Evolutionary conservation across 2,329 filamentous ascomycete species (phyloP).

Genomic region (Lachnellula occidentalis): DNA sequence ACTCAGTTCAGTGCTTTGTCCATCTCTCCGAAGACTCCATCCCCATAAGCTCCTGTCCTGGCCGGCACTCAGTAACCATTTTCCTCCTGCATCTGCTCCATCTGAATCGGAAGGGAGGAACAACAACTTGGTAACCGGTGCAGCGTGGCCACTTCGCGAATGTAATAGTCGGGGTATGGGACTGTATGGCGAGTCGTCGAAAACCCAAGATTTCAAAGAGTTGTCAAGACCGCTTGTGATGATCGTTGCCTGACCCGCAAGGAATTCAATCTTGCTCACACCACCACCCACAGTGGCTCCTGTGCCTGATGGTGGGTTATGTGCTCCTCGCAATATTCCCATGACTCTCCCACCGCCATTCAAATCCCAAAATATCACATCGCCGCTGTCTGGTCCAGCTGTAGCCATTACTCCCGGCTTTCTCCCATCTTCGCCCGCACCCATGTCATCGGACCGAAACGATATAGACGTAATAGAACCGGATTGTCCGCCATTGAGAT

Average conservation of each 20-base stretch:
- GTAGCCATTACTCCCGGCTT: conserved; percentile 93
- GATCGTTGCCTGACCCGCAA: conserved; percentile 82
- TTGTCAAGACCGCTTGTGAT: conserved; percentile 91
- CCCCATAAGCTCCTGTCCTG: conserved; percentile 91
- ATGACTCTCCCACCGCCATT: conserved; percentile 83
- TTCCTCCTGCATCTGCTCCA: conserved; percentile 79
- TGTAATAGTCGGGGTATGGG: conserved; percentile 82
- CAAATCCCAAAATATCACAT: conserved; percentile 94
- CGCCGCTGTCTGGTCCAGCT: conserved; percentile 69
- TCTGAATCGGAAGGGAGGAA: conserved; percentile 89
- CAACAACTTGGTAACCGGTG: conserved; percentile 72
- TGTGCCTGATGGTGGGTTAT: conserved; percentile 61
- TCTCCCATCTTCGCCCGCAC: conserved; percentile 80
- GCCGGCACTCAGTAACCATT: conserved; percentile 89
- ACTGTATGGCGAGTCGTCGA: conserved; percentile 86
- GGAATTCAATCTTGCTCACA: conserved; percentile 82
- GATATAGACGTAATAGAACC: conserved; percentile 73
- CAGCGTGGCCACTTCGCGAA: conserved; percentile 80
- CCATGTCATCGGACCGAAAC: conserved; percentile 83
- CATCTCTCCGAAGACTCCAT: conserved; percentile 90
- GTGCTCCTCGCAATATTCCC: conserved; percentile 80
- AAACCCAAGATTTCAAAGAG: conserved; percentile 92
- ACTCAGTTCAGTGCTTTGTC: conserved; percentile 87
- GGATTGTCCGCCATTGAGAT: conserved; percentile 60
- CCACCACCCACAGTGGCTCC: conserved; percentile 61